These are phyloP conservation scores for Eragrostis tef DNA, from an alignment of 202 grass and related monocot species.

Conservation along the genomic window DNA sequence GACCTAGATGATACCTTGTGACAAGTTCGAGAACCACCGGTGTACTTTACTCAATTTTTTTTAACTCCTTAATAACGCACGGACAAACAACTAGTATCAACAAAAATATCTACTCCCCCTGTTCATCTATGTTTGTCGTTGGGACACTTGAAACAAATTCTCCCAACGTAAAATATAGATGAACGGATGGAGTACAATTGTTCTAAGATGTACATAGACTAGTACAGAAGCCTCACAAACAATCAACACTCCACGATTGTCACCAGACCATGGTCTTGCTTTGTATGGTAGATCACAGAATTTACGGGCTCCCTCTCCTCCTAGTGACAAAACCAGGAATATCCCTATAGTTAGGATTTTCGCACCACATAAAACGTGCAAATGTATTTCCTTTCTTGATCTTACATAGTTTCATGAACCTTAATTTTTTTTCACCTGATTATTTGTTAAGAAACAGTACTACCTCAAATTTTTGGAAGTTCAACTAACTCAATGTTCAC, in stretches of 20 bases:
- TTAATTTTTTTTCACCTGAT: neutral
- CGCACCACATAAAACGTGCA: neutral
- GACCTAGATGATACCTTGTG: too few species aligned
- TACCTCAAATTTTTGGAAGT: too few species aligned
- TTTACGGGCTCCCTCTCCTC: conserved; percentile 2
- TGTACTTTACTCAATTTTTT: too few species aligned
- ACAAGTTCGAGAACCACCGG: too few species aligned
- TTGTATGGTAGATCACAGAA: conserved; percentile 7
- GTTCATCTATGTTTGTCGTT: too few species aligned
- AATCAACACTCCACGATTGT: neutral
- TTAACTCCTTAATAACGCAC: too few species aligned
- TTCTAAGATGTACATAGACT: conserved; percentile 11
- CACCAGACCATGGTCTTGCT: neutral
- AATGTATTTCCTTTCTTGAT: conserved; percentile 14
- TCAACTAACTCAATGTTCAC: too few species aligned
- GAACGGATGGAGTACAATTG: neutral
- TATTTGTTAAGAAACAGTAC: neutral
- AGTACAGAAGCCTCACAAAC: neutral
- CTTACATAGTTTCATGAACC: neutral
- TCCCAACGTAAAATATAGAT: too few species aligned
- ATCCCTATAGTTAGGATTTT: conserved; percentile 32
- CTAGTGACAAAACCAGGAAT: conserved; percentile 23
- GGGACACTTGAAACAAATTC: too few species aligned
- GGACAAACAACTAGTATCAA: too few species aligned
- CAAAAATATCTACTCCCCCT: too few species aligned